Conservation (phyloP, 768 basidiomycete genomes). For the Suillus spraguei region DNA sequence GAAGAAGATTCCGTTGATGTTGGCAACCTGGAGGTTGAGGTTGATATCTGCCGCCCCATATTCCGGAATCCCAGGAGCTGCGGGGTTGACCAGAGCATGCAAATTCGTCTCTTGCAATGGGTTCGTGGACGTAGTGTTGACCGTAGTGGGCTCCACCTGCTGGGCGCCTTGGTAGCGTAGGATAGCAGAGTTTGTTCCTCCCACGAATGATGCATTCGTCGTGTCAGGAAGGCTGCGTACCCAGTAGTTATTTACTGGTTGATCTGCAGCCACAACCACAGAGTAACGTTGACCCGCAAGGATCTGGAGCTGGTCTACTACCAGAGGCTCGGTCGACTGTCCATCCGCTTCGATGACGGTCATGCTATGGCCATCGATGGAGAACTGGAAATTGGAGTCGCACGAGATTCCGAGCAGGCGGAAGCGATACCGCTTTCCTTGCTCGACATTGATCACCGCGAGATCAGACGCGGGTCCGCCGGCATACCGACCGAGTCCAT, state of each 20-base stretch:
- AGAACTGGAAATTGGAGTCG: conserved; percentile 44
- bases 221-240: conserved; percentile 41
- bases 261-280: conserved; percentile 34
- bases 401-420: conserved; percentile 43
- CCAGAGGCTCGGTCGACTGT: conserved; percentile 38
- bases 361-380: conserved; percentile 46
- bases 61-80: conserved; percentile 39
- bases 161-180: conserved; percentile 50
- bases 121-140: conserved; percentile 22
- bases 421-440: conserved; percentile 39
- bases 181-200: conserved; percentile 57
- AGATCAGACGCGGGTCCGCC: conserved; percentile 37
- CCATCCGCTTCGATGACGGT: conserved; percentile 52
- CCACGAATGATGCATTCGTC: conserved; percentile 25
- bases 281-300: conserved; percentile 38
- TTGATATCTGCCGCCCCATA: conserved; percentile 44
- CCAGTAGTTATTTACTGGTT: conserved; percentile 45
- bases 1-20: conserved; percentile 8
- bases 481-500: conserved; percentile 39
- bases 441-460: conserved; percentile 37
- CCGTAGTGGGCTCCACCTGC: conserved; percentile 40
- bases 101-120: conserved; percentile 36
- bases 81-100: conserved; percentile 26
- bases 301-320: conserved; percentile 43
- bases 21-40: conserved; percentile 24